Evolutionary conservation across 306 rosid species (phyloP), one percentile per base, ranked within the genome.

Genomic region (peach (Prunus persica)): DNA sequence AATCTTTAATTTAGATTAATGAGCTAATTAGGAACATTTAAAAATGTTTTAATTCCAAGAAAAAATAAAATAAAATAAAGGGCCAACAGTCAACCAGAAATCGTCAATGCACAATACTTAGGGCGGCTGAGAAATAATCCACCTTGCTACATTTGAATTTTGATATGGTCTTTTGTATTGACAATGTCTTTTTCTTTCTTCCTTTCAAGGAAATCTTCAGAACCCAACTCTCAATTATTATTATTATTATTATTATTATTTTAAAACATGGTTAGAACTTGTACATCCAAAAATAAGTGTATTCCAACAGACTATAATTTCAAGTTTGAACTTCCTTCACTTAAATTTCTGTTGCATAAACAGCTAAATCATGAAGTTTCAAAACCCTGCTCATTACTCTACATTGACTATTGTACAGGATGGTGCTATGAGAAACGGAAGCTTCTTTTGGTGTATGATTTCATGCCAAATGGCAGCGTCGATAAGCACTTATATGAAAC

Each of bases 341-440:
- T 52, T 7, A 28, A 11, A 14, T 5, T 8, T 11, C 8, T 25
- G 41, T 6, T 60, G 18, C 47, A 61, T 2, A 74, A 46, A 46
- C 65, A 25, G 69, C 68, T 46, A 28, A 28, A 5, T 45, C 11
- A 7, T n/a, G 41, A 71, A 13, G 18, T 10, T 34, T 10, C 10
- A 43, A 56, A 22, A 22, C 32, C 67, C 58, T 50, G 64, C 20
- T 75, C 65, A 32, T 11, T 45, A 14, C 3, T 43, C 62, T 67
- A 25, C 24, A 11, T 13, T 3, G 57, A 8, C 30, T 67, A 28
- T 10, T 11, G 56, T 74, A 54, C 75, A 84, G 85, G 88, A 28
- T 87, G 88, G 91, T 84, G 88, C 83, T 80, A 84, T 32, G 88
- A 87, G 76, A 80, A 79, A 69, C 74, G 82, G 68, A 82, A 80